Evolutionary conservation across 1,284 basidiomycete species (phyloP), one percentile per base, ranked within the genome.

Genomic region (Marasmius oreades): DNA sequence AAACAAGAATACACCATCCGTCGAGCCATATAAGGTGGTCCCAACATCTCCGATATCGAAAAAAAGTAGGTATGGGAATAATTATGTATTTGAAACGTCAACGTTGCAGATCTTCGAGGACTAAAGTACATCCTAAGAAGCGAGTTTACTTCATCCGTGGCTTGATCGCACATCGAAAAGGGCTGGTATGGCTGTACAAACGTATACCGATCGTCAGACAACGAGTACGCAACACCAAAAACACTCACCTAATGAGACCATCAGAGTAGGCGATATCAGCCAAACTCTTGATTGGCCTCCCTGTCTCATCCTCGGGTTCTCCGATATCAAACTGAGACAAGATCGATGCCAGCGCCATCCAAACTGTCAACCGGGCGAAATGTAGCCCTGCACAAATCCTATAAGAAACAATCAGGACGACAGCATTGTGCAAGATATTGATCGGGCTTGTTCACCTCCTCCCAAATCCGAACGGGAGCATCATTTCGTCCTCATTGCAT

Each of bases 321-420:
- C 44, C 37, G 52, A 63, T 53, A 22, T 61, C 46, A 31, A 61
- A 59, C 3, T 44, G 37, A 8, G 60, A 45, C 7, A 63, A 51
- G 10, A 63, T 57, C 12, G 56, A 59, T 1, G 56, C 56, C 22
- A 61, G 55, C 24, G 55, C 46, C 26, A 59, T 51, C 56, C 56
- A 63, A 31, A 63, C 16, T 7, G 51, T 36, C 5, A 45, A 33
- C 2, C 16, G 11, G 22, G 58, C 58, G 18, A 63, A 26, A 39
- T 60, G 56, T 10, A 50, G 42, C 1, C 62, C 59, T 8, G 58
- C 55, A 48, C 56, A 63, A 12, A 58, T 50, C 31, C 57, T 56
- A 26, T 36, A 33, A 8, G 6, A 23, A 14, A 31, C 22, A 37
- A 33, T 47, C 22, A 45, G n/a, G 2, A 42, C 28, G 5, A 31